Evolutionary conservation across 345 rosid genomes (phyloP).

Genomic region (Linum lewisii): DNA sequence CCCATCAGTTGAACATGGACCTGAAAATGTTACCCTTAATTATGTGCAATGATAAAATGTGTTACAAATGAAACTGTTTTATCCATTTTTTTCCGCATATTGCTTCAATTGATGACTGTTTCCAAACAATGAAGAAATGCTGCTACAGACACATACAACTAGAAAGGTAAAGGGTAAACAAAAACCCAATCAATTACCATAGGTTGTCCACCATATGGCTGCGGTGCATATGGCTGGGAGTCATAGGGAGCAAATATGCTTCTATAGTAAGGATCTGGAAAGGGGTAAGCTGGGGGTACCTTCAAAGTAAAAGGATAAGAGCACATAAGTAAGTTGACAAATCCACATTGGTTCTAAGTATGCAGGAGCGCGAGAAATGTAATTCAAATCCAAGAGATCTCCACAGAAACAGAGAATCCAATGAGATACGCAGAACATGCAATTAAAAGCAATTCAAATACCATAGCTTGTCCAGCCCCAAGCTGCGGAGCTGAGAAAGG

Average conservation of each 20-base stretch:
- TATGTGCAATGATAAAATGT: background rate
- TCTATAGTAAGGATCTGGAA: slow-evolving; percentile 89
- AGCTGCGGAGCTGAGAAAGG: slow-evolving; percentile 41
- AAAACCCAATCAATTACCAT: slow-evolving; percentile 33
- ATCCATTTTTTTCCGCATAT: background rate
- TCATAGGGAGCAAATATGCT: slow-evolving; percentile 87
- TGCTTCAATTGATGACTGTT: too few relatives aligned
- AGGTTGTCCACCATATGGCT: slow-evolving; percentile 67
- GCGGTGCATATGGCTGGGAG: slow-evolving; percentile 60
- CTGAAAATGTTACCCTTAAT: slow-evolving; percentile 18
- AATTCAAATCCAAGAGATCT: background rate
- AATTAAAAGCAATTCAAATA: slow-evolving; percentile 14
- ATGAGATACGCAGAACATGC: background rate
- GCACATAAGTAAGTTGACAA: slow-evolving; percentile 1
- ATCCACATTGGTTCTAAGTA: background rate
- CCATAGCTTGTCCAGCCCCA: slow-evolving; percentile 53
- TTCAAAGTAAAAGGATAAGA: slow-evolving; percentile 28
- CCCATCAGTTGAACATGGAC: slow-evolving; percentile 94
- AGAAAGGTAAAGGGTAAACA: slow-evolving; percentile 3
- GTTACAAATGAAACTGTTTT: background rate
- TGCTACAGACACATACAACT: background rate
- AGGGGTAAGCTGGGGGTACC: slow-evolving; percentile 74
- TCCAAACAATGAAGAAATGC: background rate
- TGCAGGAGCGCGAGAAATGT: background rate
- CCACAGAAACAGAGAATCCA: background rate